Evolutionary conservation across 2,329 filamentous ascomycete genomes (phyloP).

Genomic region (Penicillium sp.): DNA sequence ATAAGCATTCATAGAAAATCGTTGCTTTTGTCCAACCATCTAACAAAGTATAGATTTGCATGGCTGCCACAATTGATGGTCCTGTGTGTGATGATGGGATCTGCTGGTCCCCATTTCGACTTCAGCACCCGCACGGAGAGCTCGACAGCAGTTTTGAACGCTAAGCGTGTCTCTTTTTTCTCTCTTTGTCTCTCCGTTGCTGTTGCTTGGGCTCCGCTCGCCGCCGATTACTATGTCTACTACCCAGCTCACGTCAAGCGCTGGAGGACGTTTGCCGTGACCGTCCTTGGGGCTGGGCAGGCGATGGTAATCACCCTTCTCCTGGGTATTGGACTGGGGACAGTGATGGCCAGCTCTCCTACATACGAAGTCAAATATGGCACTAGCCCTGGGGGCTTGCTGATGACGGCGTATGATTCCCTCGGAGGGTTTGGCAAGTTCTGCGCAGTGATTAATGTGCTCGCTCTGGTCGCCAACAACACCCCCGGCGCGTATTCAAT

Average conservation of each 20-base stretch:
- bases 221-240: conserved; percentile 52
- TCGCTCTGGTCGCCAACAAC: conserved; percentile 51
- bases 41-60: conserved; percentile 31
- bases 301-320: conserved; percentile 42
- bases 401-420: conserved; percentile 43
- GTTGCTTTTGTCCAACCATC: neutral
- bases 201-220: conserved; percentile 40
- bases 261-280: conserved; percentile 44
- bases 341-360: conserved; percentile 39
- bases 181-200: conserved; percentile 41
- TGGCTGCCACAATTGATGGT: conserved; percentile 50
- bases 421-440: conserved; percentile 50
- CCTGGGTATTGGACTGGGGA: conserved; percentile 48
- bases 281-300: conserved; percentile 39
- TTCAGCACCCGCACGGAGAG: conserved; percentile 36
- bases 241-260: conserved; percentile 43
- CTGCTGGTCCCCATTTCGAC: conserved; percentile 43
- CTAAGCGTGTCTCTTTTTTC: conserved; percentile 43
- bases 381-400: conserved; percentile 39
- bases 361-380: conserved; percentile 23
- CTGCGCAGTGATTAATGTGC: conserved; percentile 48
- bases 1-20: neutral
- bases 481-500: conserved; percentile 51
- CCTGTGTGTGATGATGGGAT: conserved; percentile 46
- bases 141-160: conserved; percentile 33